Conservation (phyloP, 257 asterid genomes). For the Anisodus tanguticus region DNA sequence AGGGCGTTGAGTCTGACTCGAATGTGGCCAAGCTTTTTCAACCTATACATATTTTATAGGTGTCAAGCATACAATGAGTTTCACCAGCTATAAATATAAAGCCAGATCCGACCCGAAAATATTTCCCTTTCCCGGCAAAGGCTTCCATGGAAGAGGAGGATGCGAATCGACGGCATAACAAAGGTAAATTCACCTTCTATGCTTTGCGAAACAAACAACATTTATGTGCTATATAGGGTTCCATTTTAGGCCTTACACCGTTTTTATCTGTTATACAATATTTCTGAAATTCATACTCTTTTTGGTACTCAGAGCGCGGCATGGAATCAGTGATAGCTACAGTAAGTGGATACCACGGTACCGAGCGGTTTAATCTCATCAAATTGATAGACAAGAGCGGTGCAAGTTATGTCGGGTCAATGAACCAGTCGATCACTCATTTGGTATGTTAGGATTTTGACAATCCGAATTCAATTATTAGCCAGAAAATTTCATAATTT, state of each 20-base stretch:
- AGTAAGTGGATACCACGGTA: slow-evolving; percentile 51
- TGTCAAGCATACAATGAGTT: too few relatives aligned
- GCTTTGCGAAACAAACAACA: neutral
- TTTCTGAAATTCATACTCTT: neutral
- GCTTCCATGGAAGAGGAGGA: slow-evolving; percentile 46
- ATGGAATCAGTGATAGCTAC: slow-evolving; percentile 74
- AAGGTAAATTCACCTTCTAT: slow-evolving; percentile 40
- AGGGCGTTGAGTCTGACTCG: too few relatives aligned
- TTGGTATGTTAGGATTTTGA: slow-evolving; percentile 55
- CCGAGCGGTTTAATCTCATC: slow-evolving; percentile 51
- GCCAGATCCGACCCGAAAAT: slow-evolving; percentile 27
- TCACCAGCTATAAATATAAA: too few relatives aligned
- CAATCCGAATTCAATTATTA: slow-evolving; percentile 39
- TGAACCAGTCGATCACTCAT: slow-evolving; percentile 50
- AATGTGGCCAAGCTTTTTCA: too few relatives aligned
- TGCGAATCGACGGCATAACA: slow-evolving; percentile 32
- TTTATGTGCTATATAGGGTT: slow-evolving; percentile 6
- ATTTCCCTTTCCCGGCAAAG: slow-evolving; percentile 57
- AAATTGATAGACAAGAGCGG: slow-evolving; percentile 45
- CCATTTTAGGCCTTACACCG: neutral
- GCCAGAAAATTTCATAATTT: slow-evolving; percentile 46
- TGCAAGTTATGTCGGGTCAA: slow-evolving; percentile 47
- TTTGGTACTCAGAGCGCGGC: neutral
- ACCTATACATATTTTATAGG: too few relatives aligned
- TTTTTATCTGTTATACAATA: neutral